Evolutionary conservation across 163 green algal species (phyloP), one percentile per base, ranked within the genome.

Genomic region (Smithsoniella earleae): DNA sequence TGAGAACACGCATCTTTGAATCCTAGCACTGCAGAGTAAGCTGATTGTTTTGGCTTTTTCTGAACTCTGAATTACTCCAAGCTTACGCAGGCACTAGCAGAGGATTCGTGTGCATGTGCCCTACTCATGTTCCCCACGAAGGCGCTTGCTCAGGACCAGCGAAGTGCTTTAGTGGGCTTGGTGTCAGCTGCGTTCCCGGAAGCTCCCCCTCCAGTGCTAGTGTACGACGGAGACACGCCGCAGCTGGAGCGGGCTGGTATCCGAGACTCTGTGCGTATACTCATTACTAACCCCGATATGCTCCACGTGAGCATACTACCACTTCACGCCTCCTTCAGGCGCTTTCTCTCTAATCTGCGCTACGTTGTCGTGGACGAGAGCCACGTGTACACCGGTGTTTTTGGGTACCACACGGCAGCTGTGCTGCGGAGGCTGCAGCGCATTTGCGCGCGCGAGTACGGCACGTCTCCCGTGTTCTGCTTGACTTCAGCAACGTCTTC

Each of bases 271-370:
- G 88, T 83, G 0, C 84, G 86, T 63, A 66, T 97, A 75, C 77
- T 98, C 13, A 84, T 98, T 66, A 96, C 92, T 76, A 98, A 98
- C 81, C 93, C 93, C 0, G 93, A 98, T 87, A 98, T 98, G 92
- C 85, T 98, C 52, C 93, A 98, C 84, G 69, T 81, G 46, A 87
- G 81, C 44, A 79, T 97, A 13, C 85, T 97, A 74, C 91, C 92
- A 0, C 36, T 62, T 3, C 85, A 93, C 76, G 38, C 34, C n/a
- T 36, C 80, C 22, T 96, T 93, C 62, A 34, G 10, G 0, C 82
- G 82, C 1, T 66, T 98, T 52, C 80, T 98, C 38, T 38, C 79
- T 18, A 83, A 86, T 16, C 88, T 98, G 16, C 63, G 64, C 2
- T 89, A 89, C n/a, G 79, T 96, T 31, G 89, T 97, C 22, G 76